Conservation (phyloP, 768 basidiomycete species). For the Boletus tylopilopsis region DNA sequence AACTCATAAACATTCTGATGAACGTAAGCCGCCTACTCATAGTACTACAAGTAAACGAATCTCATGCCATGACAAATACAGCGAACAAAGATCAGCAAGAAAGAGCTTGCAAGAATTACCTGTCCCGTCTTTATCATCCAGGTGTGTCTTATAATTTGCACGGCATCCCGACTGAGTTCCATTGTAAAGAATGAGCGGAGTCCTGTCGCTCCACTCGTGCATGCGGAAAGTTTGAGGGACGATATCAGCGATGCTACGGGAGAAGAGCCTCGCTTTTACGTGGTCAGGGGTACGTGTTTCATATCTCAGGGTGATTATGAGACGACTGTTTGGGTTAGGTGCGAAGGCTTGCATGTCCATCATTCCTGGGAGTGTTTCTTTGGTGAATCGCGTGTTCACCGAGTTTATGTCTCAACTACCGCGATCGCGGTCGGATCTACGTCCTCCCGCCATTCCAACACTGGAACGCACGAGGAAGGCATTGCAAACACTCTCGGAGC, state of each 20-base stretch:
- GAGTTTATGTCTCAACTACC: conserved; percentile 61
- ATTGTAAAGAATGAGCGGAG: conserved; percentile 55
- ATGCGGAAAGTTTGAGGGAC: conserved; percentile 52
- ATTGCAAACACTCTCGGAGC: conserved; percentile 47
- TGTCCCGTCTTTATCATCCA: conserved; percentile 70
- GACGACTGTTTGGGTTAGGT: conserved; percentile 34
- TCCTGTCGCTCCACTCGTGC: conserved; percentile 47
- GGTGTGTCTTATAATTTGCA: conserved; percentile 33
- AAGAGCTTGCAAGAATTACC: conserved; percentile 48
- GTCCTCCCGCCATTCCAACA: conserved; percentile 32
- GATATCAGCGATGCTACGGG: conserved; percentile 45
- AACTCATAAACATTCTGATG: conserved; percentile 52
- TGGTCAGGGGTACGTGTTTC: conserved; percentile 52
- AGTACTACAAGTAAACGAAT: too few species aligned
- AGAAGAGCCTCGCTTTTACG: conserved; percentile 49
- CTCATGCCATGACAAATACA: conserved; percentile 22
- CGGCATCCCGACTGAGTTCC: conserved; percentile 1
- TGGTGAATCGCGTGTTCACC: conserved; percentile 59
- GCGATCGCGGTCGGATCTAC: conserved; percentile 45
- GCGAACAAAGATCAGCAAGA: conserved; percentile 51
- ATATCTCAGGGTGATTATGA: not conserved
- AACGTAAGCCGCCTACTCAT: conserved; percentile 51
- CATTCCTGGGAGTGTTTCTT: conserved; percentile 51
- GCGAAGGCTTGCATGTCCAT: conserved; percentile 54
- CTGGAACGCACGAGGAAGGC: conserved; percentile 54